A percentile compares a stretch with the other conserved stretches of the same genome.
Conservation (phyloP, 2,329 filamentous ascomycete genomes). For the Periconia sp. region DNA sequence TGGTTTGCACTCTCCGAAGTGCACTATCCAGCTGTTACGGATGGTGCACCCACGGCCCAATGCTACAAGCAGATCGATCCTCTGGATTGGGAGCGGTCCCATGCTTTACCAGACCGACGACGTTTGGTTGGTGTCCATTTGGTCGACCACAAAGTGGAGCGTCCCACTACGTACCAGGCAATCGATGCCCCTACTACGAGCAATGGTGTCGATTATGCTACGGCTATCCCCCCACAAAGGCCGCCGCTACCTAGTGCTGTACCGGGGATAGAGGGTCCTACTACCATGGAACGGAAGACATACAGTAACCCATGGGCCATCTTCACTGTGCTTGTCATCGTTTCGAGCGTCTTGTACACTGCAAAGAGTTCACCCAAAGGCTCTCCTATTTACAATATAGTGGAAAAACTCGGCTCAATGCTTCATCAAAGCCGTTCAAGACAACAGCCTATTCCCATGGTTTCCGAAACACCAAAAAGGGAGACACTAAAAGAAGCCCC, state of each 20-base stretch:
- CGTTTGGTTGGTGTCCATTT: slow-evolving; percentile 46
- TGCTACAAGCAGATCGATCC: slow-evolving; percentile 51
- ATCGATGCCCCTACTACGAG: slow-evolving; percentile 29
- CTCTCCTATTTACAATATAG: background rate
- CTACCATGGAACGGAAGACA: slow-evolving; percentile 10
- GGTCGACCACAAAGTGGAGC: slow-evolving; percentile 29
- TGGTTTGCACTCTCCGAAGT: slow-evolving; percentile 94
- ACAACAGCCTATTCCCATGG: background rate
- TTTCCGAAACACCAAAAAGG: background rate
- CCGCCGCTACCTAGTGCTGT: slow-evolving; percentile 5
- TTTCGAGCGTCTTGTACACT: background rate
- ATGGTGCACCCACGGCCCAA: slow-evolving; percentile 61
- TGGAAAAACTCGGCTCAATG: background rate
- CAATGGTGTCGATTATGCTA: slow-evolving; percentile 19
- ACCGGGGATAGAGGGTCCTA: slow-evolving; percentile 20
- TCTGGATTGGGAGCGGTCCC: slow-evolving; percentile 27
- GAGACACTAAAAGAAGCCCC: background rate
- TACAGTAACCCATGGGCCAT: background rate
- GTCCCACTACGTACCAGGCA: slow-evolving; percentile 17
- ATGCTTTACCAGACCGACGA: slow-evolving; percentile 32
- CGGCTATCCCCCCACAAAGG: slow-evolving; percentile 17
- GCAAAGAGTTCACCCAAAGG: background rate
- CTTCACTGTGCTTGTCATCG: background rate
- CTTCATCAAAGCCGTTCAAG: background rate
- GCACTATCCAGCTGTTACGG: slow-evolving; percentile 81